A percentile compares a stretch with the other conserved stretches of the same genome.
phyloP scores from a whole-genome alignment of 2,329 filamentous ascomycete genomes.

The Oidium heveae region DNA sequence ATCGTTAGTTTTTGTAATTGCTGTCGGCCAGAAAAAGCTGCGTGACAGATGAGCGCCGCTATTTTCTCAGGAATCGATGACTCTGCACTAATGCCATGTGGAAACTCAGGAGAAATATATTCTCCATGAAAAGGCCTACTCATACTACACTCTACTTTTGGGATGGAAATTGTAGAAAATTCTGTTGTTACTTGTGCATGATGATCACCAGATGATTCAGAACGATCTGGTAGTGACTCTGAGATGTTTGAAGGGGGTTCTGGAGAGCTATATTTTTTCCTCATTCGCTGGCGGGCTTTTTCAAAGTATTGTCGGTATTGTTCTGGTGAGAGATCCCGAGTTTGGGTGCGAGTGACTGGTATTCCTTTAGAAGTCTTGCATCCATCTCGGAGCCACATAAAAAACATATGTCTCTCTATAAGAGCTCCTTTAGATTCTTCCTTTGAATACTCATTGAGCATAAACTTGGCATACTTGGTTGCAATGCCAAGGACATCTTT shows the following conservation, averaged over 20 bases:
- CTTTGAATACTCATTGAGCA: not conserved
- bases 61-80: conserved; percentile 1
- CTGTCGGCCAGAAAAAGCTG: not conserved
- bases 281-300: not conserved
- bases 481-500: not conserved
- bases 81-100: not conserved
- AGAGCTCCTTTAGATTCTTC: not conserved
- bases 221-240: not conserved
- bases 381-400: not conserved
- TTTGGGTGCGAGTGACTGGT: not conserved
- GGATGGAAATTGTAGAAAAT: not conserved
- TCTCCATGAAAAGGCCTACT: not conserved
- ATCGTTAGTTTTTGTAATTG: not conserved
- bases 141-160: not conserved
- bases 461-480: not conserved
- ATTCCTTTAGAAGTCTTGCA: not conserved
- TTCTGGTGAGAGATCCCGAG: not conserved
- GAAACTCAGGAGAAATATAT: not conserved
- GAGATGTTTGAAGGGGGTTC: not conserved
- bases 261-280: not conserved
- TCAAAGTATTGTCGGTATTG: not conserved
- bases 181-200: not conserved
- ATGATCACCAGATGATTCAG: not conserved
- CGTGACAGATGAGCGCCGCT: not conserved
- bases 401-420: not conserved